Evolutionary conservation across 805 yeast genomes (phyloP).

Genomic region (Pichia nanzhaoensis): DNA sequence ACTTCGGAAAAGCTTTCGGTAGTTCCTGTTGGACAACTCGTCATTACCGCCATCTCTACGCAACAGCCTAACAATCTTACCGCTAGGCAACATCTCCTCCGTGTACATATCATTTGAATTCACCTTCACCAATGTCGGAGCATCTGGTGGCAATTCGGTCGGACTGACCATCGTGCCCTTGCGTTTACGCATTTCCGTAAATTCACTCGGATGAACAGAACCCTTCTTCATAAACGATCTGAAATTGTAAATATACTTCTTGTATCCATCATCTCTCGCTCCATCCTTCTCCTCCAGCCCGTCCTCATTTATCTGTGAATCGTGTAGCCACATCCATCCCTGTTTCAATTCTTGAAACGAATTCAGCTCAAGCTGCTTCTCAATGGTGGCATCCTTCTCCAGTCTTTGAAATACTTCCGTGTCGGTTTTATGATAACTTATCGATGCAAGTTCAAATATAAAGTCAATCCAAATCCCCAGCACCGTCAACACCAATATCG

Average conservation of each 20-base stretch:
- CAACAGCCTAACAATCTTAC: conserved; percentile 48
- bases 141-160: conserved; percentile 46
- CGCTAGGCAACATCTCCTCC: conserved; percentile 67
- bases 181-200: conserved; percentile 38
- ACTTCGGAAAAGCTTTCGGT: conserved; percentile 24
- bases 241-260: conserved; percentile 19
- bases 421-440: conserved; percentile 58
- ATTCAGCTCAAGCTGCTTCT: conserved; percentile 63
- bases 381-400: conserved; percentile 62
- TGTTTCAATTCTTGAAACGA: conserved; percentile 70
- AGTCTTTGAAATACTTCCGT: conserved; percentile 71
- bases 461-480: conserved; percentile 66
- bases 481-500: conserved; percentile 48
- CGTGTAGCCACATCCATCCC: conserved; percentile 62
- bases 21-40: conserved; percentile 18
- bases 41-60: conserved; percentile 12
- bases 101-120: conserved; percentile 34
- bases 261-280: conserved; percentile 6
- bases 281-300: conserved; percentile 15
- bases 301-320: conserved; percentile 25
- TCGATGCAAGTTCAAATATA: conserved; percentile 49
- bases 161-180: conserved; percentile 41
- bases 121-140: conserved; percentile 30
- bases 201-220: conserved; percentile 26
- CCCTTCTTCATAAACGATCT: conserved; percentile 31